Percentiles rank a stretch among this genome's conserved stretches.
phyloP scores from a whole-genome alignment of 192 early-diverging fungal species.

The Powellomyces hirtus region DNA sequence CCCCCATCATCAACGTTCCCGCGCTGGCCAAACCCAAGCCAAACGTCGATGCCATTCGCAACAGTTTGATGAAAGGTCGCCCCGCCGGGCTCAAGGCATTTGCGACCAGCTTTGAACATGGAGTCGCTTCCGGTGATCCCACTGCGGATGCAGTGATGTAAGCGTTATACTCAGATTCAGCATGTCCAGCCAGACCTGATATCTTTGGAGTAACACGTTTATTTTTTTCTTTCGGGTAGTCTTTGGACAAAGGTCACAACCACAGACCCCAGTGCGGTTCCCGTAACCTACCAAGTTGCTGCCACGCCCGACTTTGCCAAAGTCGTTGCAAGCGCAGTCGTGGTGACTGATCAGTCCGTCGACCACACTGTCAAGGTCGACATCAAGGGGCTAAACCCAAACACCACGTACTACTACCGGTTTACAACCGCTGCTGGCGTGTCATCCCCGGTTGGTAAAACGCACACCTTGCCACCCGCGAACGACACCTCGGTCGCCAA shows the following conservation, averaged over 20 bases:
- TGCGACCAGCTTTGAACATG: conserved; percentile 24
- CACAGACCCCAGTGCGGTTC: conserved; percentile 3
- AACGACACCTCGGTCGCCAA: conserved; percentile 9
- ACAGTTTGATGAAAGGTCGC: no score
- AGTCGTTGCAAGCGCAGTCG: conserved; percentile 16
- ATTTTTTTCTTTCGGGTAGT: not conserved
- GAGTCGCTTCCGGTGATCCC: conserved; percentile 39
- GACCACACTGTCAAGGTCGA: conserved; percentile 47
- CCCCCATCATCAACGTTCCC: conserved; percentile 15
- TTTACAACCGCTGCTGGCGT: not conserved
- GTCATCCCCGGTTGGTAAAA: conserved; percentile 27
- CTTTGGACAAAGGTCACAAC: conserved; percentile 43
- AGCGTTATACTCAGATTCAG: not conserved
- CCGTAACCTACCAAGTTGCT: conserved; percentile 22
- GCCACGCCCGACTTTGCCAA: conserved; percentile 2
- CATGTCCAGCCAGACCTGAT: not conserved
- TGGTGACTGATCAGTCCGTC: conserved; percentile 30
- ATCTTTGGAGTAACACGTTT: not conserved
- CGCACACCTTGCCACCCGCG: conserved; percentile 35
- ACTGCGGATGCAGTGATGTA: conserved; percentile 31
- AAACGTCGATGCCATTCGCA: no score
- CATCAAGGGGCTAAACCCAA: conserved; percentile 29
- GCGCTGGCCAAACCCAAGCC: not conserved
- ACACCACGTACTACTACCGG: conserved; percentile 35
- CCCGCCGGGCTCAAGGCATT: not conserved